A percentile compares a stretch with the other conserved stretches of the same genome.
These are phyloP conservation scores for Rubroboletus pulcherrimus DNA, from an alignment of 768 basidiomycete genomes.

Conservation along the genomic window DNA sequence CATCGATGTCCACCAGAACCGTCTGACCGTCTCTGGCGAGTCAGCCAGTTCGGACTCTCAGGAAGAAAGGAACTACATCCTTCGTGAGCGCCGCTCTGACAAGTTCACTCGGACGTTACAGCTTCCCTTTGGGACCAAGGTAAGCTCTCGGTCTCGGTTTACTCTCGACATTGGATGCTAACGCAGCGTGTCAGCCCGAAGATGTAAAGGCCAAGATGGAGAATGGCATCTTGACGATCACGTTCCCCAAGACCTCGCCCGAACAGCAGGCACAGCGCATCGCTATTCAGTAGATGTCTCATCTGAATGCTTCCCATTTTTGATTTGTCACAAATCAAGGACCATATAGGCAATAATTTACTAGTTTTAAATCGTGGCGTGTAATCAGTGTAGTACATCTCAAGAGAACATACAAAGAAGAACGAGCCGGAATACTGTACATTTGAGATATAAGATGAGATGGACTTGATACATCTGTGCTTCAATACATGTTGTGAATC, in stretches of 20 bases:
- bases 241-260: conserved; percentile 42
- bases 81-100: conserved; percentile 45
- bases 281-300: conserved; percentile 8
- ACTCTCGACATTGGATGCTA: neutral
- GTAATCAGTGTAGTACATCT: too few species aligned
- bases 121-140: conserved; percentile 46
- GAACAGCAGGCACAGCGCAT: conserved; percentile 44
- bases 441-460: neutral
- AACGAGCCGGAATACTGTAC: neutral
- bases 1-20: conserved; percentile 46
- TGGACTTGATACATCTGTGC: neutral
- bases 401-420: neutral
- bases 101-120: conserved; percentile 44
- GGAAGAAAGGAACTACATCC: conserved; percentile 37
- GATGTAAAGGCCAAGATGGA: conserved; percentile 47
- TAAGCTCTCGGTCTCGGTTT: conserved; percentile 9
- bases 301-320: neutral
- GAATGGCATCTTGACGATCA: conserved; percentile 43
- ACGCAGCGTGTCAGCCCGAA: conserved; percentile 30
- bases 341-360: neutral
- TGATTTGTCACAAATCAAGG: neutral
- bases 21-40: conserved; percentile 48
- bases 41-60: conserved; percentile 28
- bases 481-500: neutral
- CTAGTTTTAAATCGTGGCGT: neutral